phyloP scores from a whole-genome alignment of 805 yeast genomes.

The Yarrowia sp. region DNA sequence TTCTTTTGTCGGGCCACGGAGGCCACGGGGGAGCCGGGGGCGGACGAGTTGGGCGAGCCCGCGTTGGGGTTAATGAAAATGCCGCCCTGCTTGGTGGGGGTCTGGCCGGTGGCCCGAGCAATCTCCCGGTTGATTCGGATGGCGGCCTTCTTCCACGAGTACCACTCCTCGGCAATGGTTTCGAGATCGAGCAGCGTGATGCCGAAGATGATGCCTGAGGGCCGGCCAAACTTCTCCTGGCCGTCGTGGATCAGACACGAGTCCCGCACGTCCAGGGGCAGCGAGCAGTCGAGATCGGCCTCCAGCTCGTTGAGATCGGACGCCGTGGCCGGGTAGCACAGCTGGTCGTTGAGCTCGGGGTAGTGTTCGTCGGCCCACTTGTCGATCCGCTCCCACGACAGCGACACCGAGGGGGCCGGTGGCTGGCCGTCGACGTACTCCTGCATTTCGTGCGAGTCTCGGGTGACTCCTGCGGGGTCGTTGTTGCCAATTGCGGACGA shows the following conservation, averaged over 20 bases:
- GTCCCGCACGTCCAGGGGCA: conserved; percentile 85
- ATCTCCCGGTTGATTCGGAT: conserved; percentile 45
- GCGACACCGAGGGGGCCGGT: conserved; percentile 65
- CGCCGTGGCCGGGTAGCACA: conserved; percentile 78
- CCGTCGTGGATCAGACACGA: conserved; percentile 88
- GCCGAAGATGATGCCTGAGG: conserved; percentile 82
- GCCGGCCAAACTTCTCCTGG: conserved; percentile 78
- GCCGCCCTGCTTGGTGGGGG: conserved; percentile 38
- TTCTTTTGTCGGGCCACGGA: conserved; percentile 41
- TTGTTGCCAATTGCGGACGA: conserved; percentile 49
- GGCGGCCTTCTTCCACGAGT: conserved; percentile 72
- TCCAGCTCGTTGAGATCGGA: conserved; percentile 85
- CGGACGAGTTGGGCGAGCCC: conserved; percentile 38
- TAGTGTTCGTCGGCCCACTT: conserved; percentile 79
- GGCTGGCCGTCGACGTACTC: conserved; percentile 65
- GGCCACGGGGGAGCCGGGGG: conserved; percentile 43
- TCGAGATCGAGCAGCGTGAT: conserved; percentile 80
- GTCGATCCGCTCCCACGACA: conserved; percentile 89
- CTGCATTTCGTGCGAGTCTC: conserved; percentile 52
- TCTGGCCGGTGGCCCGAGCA: conserved; percentile 33
- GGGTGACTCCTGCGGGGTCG: conserved; percentile 44
- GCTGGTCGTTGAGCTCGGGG: conserved; percentile 80
- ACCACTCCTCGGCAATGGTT: conserved; percentile 78
- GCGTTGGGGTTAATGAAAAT: conserved; percentile 39
- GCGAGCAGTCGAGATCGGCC: conserved; percentile 71